A percentile compares a stretch with the other conserved stretches of the same genome.
Evolutionary conservation across 345 rosid species (phyloP).

Genomic region (Hypericum androsaemum): DNA sequence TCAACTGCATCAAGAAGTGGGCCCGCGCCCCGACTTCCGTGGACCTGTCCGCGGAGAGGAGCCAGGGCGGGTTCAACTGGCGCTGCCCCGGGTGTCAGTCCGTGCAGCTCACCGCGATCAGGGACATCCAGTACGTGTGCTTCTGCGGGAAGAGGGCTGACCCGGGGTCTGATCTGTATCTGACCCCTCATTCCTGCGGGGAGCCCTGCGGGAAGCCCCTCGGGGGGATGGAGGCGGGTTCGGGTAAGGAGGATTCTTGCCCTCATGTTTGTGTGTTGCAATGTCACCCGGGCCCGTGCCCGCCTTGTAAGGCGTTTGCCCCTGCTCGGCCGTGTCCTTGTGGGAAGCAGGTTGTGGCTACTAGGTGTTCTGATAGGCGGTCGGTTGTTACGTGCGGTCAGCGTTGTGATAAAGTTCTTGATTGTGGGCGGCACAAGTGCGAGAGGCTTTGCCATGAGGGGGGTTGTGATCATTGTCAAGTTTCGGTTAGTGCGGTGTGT

Average conservation of each 20-base stretch:
- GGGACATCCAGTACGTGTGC: constrained; percentile 72
- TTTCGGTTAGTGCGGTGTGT: constrained; percentile 57
- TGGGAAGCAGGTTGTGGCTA: constrained; percentile 66
- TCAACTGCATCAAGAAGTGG: constrained; percentile 91
- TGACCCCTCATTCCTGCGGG: constrained; percentile 97
- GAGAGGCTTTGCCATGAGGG: constrained; percentile 71
- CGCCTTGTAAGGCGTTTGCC: constrained; percentile 95
- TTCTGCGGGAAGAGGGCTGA: constrained; percentile 79
- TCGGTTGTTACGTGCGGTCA: constrained; percentile 70
- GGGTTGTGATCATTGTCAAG: constrained; percentile 67
- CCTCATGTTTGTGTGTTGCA: constrained; percentile 93
- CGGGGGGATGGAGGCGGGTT: constrained; percentile 36
- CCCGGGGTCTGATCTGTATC: constrained; percentile 81
- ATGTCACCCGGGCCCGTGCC: constrained; percentile 98
- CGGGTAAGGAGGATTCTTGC: constrained; percentile 53
- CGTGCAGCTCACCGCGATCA: constrained; percentile 62
- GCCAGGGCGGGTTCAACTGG: constrained; percentile 76
- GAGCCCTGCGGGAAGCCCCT: constrained; percentile 94
- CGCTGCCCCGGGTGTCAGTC: constrained; percentile 96
- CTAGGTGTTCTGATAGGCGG: constrained; percentile 80
- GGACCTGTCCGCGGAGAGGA: constrained; percentile 69
- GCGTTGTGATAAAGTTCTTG: constrained; percentile 63
- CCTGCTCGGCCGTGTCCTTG: constrained; percentile 76
- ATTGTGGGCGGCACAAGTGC: constrained; percentile 68
- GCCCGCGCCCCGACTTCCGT: constrained; percentile 86